Percentiles rank a stretch among this genome's conserved stretches.
These are phyloP conservation scores for Solanum tarijense DNA, from an alignment of 257 asterid species.

Conservation along the genomic window DNA sequence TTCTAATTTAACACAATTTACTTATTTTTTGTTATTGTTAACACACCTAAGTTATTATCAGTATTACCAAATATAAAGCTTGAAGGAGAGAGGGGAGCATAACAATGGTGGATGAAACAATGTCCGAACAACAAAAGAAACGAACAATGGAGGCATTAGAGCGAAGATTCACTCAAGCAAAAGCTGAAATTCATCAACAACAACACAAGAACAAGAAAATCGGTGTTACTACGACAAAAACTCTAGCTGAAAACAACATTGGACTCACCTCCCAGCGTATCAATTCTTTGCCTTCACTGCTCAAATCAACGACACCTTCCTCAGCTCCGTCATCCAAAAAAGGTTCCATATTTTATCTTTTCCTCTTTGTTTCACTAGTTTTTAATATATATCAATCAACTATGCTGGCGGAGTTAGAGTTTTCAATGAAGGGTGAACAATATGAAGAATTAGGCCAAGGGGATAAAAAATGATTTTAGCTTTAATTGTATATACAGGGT, in stretches of 20 bases:
- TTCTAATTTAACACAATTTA: neutral
- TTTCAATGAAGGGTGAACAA: neutral
- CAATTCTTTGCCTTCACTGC: constrained; percentile 5
- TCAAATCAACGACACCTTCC: constrained; percentile 8
- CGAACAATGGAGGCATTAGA: constrained; percentile 66
- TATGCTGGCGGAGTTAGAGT: neutral
- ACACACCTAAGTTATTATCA: neutral
- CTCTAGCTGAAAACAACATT: constrained; percentile 17
- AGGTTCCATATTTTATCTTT: constrained; percentile 25
- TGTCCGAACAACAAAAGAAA: constrained; percentile 50
- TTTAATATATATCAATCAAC: neutral
- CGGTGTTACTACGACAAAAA: neutral
- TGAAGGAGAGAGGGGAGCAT: neutral
- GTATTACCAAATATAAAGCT: neutral
- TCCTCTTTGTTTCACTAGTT: neutral
- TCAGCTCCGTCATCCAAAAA: constrained; percentile 23
- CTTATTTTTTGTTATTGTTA: neutral
- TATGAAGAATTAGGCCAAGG: neutral
- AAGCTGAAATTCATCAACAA: constrained; percentile 40
- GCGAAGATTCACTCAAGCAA: constrained; percentile 64
- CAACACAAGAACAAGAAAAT: constrained; percentile 36
- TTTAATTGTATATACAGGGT: neutral
- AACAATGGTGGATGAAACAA: neutral
- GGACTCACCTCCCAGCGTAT: neutral
- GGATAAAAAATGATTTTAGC: neutral